Conservation (phyloP, 2,329 filamentous ascomycete genomes). For the Conoideocrella luteorostrata region DNA sequence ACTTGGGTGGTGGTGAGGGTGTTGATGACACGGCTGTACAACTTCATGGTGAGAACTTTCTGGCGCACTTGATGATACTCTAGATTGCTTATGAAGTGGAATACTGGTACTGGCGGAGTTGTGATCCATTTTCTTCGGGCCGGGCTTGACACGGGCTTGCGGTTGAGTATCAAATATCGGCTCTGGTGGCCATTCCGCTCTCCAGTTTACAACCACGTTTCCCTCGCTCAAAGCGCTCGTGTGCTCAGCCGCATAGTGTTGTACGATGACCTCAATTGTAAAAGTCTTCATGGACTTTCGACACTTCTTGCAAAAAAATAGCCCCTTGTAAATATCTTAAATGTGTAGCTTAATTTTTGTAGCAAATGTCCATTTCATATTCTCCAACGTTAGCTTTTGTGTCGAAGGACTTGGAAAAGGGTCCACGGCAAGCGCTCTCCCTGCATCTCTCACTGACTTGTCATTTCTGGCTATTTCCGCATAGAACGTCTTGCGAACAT, state of each 20-base stretch:
- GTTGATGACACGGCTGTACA: too few species aligned
- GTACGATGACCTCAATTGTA: conserved; percentile 71
- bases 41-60: too few species aligned
- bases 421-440: conserved; percentile 38
- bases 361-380: conserved; percentile 83
- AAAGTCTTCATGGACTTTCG: conserved; percentile 62
- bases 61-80: too few species aligned
- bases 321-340: conserved; percentile 58
- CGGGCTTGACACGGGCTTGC: too few species aligned
- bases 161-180: conserved; percentile 66
- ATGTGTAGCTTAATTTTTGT: conserved; percentile 66
- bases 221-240: conserved; percentile 63
- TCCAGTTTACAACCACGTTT: conserved; percentile 71
- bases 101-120: too few species aligned
- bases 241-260: conserved; percentile 81
- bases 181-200: conserved; percentile 70
- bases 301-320: conserved; percentile 71
- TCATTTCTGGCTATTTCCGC: conserved; percentile 49
- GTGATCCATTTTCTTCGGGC: too few species aligned
- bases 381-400: conserved; percentile 65
- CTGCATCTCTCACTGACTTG: conserved; percentile 37
- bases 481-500: conserved; percentile 63
- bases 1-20: too few species aligned
- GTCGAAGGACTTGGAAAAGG: conserved; percentile 47
- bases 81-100: too few species aligned